Evolutionary conservation across 2,329 filamentous ascomycete species (phyloP).

Genomic region (Capronia epimyces): DNA sequence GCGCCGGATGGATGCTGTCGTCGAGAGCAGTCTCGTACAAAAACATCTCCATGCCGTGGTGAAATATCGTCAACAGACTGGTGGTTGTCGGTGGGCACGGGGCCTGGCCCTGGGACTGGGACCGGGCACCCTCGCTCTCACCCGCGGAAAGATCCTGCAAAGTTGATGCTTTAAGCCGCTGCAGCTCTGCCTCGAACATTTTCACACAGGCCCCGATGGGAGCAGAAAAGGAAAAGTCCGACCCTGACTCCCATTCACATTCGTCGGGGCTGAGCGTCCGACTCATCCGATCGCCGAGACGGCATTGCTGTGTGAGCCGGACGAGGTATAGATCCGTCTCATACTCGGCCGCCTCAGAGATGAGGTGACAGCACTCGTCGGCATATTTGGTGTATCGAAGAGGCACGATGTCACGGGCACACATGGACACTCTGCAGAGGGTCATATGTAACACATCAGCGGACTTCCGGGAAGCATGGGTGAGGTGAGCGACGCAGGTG

Average conservation of each 20-base stretch:
- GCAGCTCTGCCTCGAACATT: slow-evolving; percentile 44
- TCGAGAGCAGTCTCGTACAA: slow-evolving; percentile 29
- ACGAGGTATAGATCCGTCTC: slow-evolving; percentile 46
- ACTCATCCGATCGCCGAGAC: slow-evolving; percentile 48
- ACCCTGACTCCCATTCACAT: slow-evolving; percentile 8
- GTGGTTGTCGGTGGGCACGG: background rate
- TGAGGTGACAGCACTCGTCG: slow-evolving; percentile 46
- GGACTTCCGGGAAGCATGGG: too few relatives aligned
- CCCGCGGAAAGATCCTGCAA: too few relatives aligned
- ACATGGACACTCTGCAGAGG: slow-evolving; percentile 24
- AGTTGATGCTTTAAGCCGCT: slow-evolving; percentile 23
- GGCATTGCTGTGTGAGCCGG: slow-evolving; percentile 47
- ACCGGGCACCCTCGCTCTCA: too few relatives aligned
- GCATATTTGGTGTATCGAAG: slow-evolving; percentile 51
- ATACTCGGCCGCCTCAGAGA: slow-evolving; percentile 44
- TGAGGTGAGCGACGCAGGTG: too few relatives aligned
- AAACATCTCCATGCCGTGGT: slow-evolving; percentile 31
- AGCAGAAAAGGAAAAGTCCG: too few relatives aligned
- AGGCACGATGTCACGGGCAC: slow-evolving; percentile 44
- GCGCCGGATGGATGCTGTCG: slow-evolving; percentile 38
- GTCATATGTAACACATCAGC: too few relatives aligned
- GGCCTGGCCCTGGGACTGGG: slow-evolving; percentile 1
- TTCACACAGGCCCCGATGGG: slow-evolving; percentile 34
- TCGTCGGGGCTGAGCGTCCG: slow-evolving; percentile 29
- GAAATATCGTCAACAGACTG: too few relatives aligned